Base-by-base conservation (phyloP, 2,329 filamentous ascomycete species). In the Alternaria sp. region DNA sequence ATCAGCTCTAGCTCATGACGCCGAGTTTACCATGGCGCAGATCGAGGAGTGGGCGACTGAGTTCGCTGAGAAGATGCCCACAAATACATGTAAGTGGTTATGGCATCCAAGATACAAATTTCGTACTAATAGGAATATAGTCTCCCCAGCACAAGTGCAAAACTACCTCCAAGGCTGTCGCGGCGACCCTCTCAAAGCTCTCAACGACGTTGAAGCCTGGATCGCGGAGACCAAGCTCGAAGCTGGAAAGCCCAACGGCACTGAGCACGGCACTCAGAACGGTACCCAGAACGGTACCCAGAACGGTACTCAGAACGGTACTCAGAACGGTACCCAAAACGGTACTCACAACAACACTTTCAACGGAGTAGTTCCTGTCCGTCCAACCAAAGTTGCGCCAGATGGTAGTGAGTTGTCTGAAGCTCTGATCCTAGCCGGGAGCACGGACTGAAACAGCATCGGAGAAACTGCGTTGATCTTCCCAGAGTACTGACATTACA, bases 141-240 rank as follows among this genome's bases (percentile, higher is more conserved):
- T 79, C 58, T 75, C 73, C 4, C 74, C 76, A 12, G 75, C 78
- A 4, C 71, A 78, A 33, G 67, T 80, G 1, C 77, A 79, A 28
- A 74, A 72, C 46, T 78, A 73, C 41, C 62, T 77, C 6, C 71
- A 77, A 53, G 60, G 50, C 20, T 76, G 74, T 25, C 73, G 72
- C 10, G 70, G 74, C n/a, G 69, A 76, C 49, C 71, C 74, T 1
- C 33, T 58, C 51, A 70, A 65, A 37, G 74, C 69, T 8, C 43
- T 75, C 15, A 33, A 43, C 11, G 67, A 72, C 0, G 63, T 74
- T 2, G 68, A 71, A 15, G 56, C 64, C 4, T 76, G 74, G 74
- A 61, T 75, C 8, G 45, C 53, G 6, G 60, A 72, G 6, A 72
- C 67, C 10, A 53, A 37, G 23, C 49, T n/a, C 5, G 20, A 53